Base-by-base conservation (phyloP, 306 rosid species). In the Glycine tomentella region DNA sequence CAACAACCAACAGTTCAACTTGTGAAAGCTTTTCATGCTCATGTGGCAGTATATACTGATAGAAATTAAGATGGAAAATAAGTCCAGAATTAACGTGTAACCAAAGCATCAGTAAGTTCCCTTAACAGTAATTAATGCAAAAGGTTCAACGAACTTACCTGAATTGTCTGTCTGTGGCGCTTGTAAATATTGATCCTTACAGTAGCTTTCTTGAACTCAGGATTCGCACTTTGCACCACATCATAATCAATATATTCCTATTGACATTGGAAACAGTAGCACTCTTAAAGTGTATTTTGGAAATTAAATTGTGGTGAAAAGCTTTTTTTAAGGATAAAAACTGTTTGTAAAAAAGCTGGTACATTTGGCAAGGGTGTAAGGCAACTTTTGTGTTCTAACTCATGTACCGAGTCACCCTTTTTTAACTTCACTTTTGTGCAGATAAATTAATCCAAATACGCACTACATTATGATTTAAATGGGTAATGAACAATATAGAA, bases 1-100 rank as follows among this genome's bases (percentile, higher is more conserved):
- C 99, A 85, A 95, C 69, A 82, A 95, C 91, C 91, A 95, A 87
- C 59, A 95, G 82, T 74, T 95, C 99, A 86, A 93, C 99, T 90
- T 91, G 98, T 7, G 99, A 95, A 75, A 95, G 99, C 88, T 93
- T 95, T 87, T 87, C 98, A 81, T 90, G 93, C 83, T 95, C 98
- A 31, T 93, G 91, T 8, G 99, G 99, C 62, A 90, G 91, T 69
- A 95, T 91, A 83, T 93, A 95, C 99, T 95, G 92, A 86, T 87
- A 76, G 73, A 51, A 81, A 70, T 77, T 65, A 61, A 69, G 74
- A 79, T 74, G 75, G 62, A 80, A 51, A 80, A 72, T 17, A 62
- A 68, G 42, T 78, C 20, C 17, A 76, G 40, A 78, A 61, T 69
- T 58, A 56, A 38, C 69, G 75, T 14, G 70, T 58, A 78, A 76